Evolutionary conservation across 352 stramenopile species (phyloP).

Genomic region (Phytopythium litorale): DNA sequence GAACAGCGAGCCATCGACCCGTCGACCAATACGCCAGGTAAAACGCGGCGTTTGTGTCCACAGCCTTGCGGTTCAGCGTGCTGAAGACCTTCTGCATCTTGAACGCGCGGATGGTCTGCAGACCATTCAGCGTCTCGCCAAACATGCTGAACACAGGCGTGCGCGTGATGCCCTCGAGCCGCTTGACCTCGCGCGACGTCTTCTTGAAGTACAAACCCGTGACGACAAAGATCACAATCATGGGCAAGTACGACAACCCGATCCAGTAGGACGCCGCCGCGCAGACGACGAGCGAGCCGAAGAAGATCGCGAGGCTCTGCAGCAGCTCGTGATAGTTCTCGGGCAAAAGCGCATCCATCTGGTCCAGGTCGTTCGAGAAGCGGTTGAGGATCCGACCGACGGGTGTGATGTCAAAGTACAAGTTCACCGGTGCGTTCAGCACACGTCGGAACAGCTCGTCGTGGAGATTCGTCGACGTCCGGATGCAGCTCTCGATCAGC

Average conservation of each 20-base stretch:
- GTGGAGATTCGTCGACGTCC: constrained; percentile 31
- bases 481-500: constrained; percentile 36
- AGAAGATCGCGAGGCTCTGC: constrained; percentile 24
- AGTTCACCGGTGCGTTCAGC: constrained; percentile 44
- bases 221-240: constrained; percentile 44
- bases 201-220: constrained; percentile 83
- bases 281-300: constrained; percentile 32
- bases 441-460: constrained; percentile 46
- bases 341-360: constrained; percentile 39
- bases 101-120: constrained; percentile 91
- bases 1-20: constrained; percentile 91
- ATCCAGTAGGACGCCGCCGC: constrained; percentile 34
- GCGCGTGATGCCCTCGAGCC: constrained; percentile 87
- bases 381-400: constrained; percentile 66
- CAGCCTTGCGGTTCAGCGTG: constrained; percentile 22
- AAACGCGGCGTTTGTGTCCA: constrained; percentile 39
- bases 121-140: constrained; percentile 89
- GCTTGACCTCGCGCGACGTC: constrained; percentile 87
- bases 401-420: constrained; percentile 67
- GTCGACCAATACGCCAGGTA: constrained; percentile 35
- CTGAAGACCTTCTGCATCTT: constrained; percentile 35
- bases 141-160: constrained; percentile 92
- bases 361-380: constrained; percentile 60
- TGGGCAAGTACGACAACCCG: constrained; percentile 44
- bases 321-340: constrained; percentile 36